Base-by-base conservation (phyloP, 441 rosid species). In the Corymbia calophylla region DNA sequence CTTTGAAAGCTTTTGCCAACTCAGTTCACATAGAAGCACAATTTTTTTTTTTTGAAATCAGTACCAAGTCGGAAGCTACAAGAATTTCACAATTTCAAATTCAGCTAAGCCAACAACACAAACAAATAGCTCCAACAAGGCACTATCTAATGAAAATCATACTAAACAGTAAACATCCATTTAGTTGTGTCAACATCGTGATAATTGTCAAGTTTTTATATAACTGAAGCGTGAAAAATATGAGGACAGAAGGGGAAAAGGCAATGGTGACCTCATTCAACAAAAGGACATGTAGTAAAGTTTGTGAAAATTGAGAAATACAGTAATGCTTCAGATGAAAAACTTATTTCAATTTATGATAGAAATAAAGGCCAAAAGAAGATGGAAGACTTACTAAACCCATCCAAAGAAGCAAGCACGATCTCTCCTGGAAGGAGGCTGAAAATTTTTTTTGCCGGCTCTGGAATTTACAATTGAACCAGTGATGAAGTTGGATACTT, bases 341-440 rank as follows among this genome's bases (percentile, higher is more conserved):
- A 12, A 12, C 29, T 62, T 62, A 62, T 62, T 29, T 29, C 68
- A 62, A 29, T 62, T 62, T 27, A 62, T 62, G 8, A 62, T 6
- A 62, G 16, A 60, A 29, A 29, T 29, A 60, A 29, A 27, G 66
- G 27, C 32, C 31, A 29, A 82, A 81, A 44, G 5, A 47, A 23
- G 88, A 51, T 70, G 88, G 86, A 77, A 29, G 23, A 91, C 99
- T 96, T 93, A 96, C 99, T 95, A 88, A 96, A 98, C 90, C 99
- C 99, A 92, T 96, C 99, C 88, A 98, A 92, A 89, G 98, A 94
- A 88, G 99, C 99, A 62, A 98, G 97, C 88, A 97, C 92, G 47
- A 98, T 93, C 95, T 98, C 98, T 88, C 99, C 99, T 48, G 99
- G 99, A 86, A 97, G 92, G 86, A 96, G 93, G 87, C 96, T 95